phyloP scores from a whole-genome alignment of 805 yeast genomes.

The Candida morakotiae region DNA sequence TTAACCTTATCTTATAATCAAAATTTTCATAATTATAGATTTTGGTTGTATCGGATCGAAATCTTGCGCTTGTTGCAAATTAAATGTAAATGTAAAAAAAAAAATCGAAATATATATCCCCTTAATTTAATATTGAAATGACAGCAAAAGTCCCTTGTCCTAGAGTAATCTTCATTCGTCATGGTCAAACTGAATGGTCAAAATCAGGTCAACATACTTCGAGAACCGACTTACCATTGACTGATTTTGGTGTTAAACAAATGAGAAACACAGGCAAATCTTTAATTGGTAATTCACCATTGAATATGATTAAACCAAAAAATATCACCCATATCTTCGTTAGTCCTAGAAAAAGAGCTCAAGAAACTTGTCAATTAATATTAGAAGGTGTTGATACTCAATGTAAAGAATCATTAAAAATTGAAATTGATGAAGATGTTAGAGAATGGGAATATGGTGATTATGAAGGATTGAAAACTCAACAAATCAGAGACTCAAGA shows the following conservation, averaged over 20 bases:
- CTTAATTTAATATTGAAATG: too few species aligned
- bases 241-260: conserved; percentile 72
- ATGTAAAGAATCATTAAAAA: conserved; percentile 34
- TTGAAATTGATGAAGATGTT: conserved; percentile 58
- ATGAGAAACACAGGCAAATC: conserved; percentile 70
- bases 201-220: conserved; percentile 91
- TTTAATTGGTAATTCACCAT: conserved; percentile 54
- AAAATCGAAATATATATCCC: too few species aligned
- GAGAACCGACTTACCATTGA: conserved; percentile 73
- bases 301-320: conserved; percentile 57
- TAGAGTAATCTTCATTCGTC: conserved; percentile 69
- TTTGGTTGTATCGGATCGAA: too few species aligned
- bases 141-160: conserved; percentile 42
- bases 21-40: too few species aligned
- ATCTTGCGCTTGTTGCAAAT: too few species aligned
- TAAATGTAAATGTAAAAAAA: too few species aligned
- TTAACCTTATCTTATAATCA: too few species aligned
- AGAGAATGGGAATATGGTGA: conserved; percentile 98
- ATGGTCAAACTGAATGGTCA: conserved; percentile 96
- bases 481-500: conserved; percentile 62
- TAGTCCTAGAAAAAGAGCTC: conserved; percentile 82
- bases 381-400: conserved; percentile 32
- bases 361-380: conserved; percentile 65
- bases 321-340: conserved; percentile 62
- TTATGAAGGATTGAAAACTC: conserved; percentile 79